Percentiles rank a stretch among this genome's conserved stretches.
Evolutionary conservation across 306 rosid genomes (phyloP).

Genomic region (Morella rubra): DNA sequence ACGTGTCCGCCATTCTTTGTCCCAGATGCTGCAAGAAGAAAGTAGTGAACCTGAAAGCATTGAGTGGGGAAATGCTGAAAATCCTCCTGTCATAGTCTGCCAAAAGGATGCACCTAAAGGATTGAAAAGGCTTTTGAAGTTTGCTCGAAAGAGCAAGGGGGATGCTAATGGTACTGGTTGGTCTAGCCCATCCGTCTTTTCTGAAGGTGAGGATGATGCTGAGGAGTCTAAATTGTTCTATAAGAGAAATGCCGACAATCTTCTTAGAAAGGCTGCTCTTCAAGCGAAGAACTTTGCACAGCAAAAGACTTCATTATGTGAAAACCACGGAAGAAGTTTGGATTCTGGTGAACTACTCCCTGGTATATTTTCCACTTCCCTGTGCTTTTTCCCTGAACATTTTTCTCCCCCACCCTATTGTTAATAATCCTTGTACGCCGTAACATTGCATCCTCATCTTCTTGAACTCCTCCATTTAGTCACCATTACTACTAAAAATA

Average conservation of each 20-base stretch:
- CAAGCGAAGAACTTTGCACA: conserved; percentile 63
- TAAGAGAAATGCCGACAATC: conserved; percentile 64
- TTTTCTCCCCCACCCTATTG: conserved; percentile 14
- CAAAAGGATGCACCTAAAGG: conserved; percentile 96
- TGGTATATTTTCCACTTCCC: conserved; percentile 33
- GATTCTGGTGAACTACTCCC: conserved; percentile 54
- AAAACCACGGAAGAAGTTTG: conserved; percentile 52
- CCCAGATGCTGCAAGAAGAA: conserved; percentile 98
- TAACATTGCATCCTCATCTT: conserved; percentile 10
- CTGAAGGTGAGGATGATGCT: conserved; percentile 97
- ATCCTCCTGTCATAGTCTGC: conserved; percentile 73
- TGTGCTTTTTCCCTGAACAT: conserved; percentile 23
- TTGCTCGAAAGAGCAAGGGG: conserved; percentile 93
- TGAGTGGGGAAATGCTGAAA: conserved; percentile 97
- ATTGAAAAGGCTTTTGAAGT: conserved; percentile 84
- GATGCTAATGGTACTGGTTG: conserved; percentile 70
- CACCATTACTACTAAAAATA: neutral
- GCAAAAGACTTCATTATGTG: conserved; percentile 53
- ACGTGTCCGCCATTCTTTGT: conserved; percentile 89
- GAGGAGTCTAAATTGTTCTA: conserved; percentile 52
- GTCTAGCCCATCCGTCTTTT: conserved; percentile 93
- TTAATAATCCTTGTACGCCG: neutral
- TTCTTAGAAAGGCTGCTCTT: conserved; percentile 71
- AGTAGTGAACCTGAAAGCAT: conserved; percentile 69
- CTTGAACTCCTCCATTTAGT: conserved; percentile 8